Evolutionary conservation across 306 rosid genomes (phyloP).

Genomic region (Vachellia pachyceras): DNA sequence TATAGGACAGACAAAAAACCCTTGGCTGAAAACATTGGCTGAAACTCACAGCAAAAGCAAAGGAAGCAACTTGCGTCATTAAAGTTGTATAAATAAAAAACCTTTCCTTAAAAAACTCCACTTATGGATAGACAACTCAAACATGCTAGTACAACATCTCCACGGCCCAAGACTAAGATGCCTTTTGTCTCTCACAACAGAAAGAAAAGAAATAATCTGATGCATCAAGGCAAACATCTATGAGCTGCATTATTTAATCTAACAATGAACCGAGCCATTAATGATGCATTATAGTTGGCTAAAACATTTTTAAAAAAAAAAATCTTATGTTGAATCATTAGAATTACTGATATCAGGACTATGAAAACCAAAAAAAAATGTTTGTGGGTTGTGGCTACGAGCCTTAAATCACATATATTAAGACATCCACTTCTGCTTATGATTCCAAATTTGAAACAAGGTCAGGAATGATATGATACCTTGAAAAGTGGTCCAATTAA

Average conservation of each 20-base stretch:
- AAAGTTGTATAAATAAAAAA: background rate
- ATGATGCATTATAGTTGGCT: background rate
- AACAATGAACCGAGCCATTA: background rate
- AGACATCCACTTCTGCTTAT: conserved; percentile 26
- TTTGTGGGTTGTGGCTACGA: background rate
- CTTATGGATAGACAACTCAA: background rate
- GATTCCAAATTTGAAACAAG: conserved; percentile 27
- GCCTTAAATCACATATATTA: conserved; percentile 17
- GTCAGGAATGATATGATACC: conserved; percentile 52
- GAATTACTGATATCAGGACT: background rate
- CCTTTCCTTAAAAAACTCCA: background rate
- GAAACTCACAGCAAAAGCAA: background rate
- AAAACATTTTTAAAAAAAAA: background rate
- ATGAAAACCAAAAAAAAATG: background rate
- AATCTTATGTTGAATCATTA: background rate
- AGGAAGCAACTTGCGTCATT: background rate
- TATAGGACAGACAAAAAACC: background rate
- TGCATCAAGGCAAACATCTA: background rate
- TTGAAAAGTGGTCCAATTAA: conserved; percentile 87
- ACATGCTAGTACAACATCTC: background rate
- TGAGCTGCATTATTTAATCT: background rate
- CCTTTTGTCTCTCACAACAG: background rate
- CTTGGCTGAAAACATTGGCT: too few relatives aligned
- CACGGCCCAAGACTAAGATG: background rate
- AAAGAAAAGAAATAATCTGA: background rate